Conservation (phyloP, 192 early-diverging fungal species). For the Chytriomyces sp. region DNA sequence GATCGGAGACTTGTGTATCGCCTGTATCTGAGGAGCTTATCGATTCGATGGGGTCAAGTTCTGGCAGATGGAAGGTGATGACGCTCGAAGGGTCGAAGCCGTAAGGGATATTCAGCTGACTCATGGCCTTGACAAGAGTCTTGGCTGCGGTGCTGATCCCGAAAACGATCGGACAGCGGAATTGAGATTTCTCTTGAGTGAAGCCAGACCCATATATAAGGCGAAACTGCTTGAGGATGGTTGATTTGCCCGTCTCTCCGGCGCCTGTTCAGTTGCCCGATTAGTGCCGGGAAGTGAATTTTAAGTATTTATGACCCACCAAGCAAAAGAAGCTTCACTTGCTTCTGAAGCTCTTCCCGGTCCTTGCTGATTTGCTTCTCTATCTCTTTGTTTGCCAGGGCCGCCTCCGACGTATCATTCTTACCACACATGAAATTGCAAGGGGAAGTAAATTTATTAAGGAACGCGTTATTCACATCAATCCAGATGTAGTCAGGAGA, state of each 20-base stretch:
- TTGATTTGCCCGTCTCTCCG: slow-evolving; percentile 95
- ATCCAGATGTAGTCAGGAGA: not conserved
- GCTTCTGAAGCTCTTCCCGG: slow-evolving; percentile 76
- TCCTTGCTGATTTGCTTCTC: slow-evolving; percentile 84
- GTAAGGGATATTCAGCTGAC: slow-evolving; percentile 76
- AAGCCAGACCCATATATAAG: slow-evolving; percentile 93
- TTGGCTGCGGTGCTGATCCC: slow-evolving; percentile 93
- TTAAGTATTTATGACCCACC: slow-evolving; percentile 32
- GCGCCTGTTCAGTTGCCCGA: slow-evolving; percentile 62
- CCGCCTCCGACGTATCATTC: slow-evolving; percentile 60
- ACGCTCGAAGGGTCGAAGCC: slow-evolving; percentile 61
- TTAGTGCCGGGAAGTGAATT: not conserved
- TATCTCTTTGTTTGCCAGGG: slow-evolving; percentile 84
- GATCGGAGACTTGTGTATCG: not conserved
- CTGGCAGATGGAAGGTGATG: slow-evolving; percentile 68
- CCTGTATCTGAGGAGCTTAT: not conserved
- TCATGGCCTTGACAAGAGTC: slow-evolving; percentile 95
- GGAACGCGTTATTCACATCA: not conserved
- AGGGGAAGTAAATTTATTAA: not conserved
- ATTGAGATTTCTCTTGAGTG: slow-evolving; percentile 85
- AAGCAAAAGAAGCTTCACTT: slow-evolving; percentile 94
- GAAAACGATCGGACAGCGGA: slow-evolving; percentile 90
- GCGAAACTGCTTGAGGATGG: slow-evolving; percentile 97
- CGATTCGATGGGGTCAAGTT: slow-evolving; percentile 28
- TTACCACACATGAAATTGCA: not conserved